Evolutionary conservation across 2,329 filamentous ascomycete species (phyloP), one percentile per base, ranked within the genome.

Genomic region (Cercospora zeae-maydis): DNA sequence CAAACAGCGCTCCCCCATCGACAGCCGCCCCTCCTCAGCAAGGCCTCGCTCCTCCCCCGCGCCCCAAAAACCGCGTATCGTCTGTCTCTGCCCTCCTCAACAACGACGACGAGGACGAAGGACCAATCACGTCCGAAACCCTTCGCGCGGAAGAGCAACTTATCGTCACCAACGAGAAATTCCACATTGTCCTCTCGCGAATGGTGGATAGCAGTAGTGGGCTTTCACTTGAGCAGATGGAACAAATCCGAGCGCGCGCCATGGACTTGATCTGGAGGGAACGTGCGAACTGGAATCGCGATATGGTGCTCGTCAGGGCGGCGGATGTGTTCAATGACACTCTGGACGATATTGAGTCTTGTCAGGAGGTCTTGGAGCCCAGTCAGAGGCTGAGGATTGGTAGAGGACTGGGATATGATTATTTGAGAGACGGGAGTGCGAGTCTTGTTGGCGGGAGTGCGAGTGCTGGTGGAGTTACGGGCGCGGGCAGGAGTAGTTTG

Each of bases 251-350:
- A 75, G 88, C 92, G 7, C 87, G 89, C 68, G 80, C 98, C 66
- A 98, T 98, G 93, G 90, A 93, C 64, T 86, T 88, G 66, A 84
- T 98, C 49, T 99, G 95, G 95, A 83, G 83, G 64, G 84, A 84
- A 64, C 84, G 92, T 55, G 83, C 86, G 53, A 88, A 96, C 72
- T 95, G 91, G 86, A 95, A 99, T 77, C 86, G 95, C 47, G 88
- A 87, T 70, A 82, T 83, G 70, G 92, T 96, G 13, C 82, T 88
- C 13, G 79, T 79, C 51, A 79, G 82, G 37, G 83, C 96, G 37
- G 81, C 81, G 45, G 80, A 83, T 14, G 86, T 90, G 4, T 96
- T 96, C 75, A 93, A 96, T 70, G 86, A 87, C 31, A 86, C 86
- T 11, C 87, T 92, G 63, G 72, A 77, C 24, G 90, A 93, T 73